Evolutionary conservation across 2,329 filamentous ascomycete species (phyloP).

Genomic region (Podosphaera aphanis): DNA sequence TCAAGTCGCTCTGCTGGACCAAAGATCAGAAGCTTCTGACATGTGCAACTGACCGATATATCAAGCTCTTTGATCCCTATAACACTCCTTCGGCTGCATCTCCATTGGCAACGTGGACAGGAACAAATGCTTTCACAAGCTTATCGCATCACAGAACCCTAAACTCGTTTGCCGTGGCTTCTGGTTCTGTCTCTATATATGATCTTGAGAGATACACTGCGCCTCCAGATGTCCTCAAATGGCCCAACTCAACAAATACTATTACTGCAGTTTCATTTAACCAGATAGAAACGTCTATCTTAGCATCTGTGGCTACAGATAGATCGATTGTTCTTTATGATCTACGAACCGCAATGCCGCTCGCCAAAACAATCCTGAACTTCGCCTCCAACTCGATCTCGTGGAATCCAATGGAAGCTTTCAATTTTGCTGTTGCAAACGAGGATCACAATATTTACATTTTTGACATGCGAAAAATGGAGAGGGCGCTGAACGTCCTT

Average conservation of each 20-base stretch:
- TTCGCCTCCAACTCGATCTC: slow-evolving; percentile 64
- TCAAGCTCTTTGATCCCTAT: slow-evolving; percentile 86
- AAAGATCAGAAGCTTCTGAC: slow-evolving; percentile 64
- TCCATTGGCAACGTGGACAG: slow-evolving; percentile 70
- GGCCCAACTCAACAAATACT: slow-evolving; percentile 76
- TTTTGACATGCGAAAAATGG: slow-evolving; percentile 85
- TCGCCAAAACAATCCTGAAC: slow-evolving; percentile 58
- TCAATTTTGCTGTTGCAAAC: slow-evolving; percentile 80
- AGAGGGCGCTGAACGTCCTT: slow-evolving; percentile 67
- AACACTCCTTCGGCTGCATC: slow-evolving; percentile 41
- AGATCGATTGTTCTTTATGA: slow-evolving; percentile 80
- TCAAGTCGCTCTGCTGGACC: slow-evolving; percentile 82
- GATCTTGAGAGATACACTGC: slow-evolving; percentile 63
- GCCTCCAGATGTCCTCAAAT: slow-evolving; percentile 59
- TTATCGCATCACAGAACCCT: slow-evolving; percentile 61
- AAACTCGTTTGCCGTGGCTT: slow-evolving; percentile 59
- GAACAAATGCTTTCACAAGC: slow-evolving; percentile 58
- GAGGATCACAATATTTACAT: slow-evolving; percentile 47
- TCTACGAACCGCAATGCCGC: slow-evolving; percentile 60
- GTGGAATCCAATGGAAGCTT: slow-evolving; percentile 94
- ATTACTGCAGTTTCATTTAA: slow-evolving; percentile 81
- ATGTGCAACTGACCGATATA: slow-evolving; percentile 62
- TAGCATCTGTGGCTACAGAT: slow-evolving; percentile 69
- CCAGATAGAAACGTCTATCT: slow-evolving; percentile 73
- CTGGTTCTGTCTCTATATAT: slow-evolving; percentile 64